Percentiles rank a stretch among this genome's conserved stretches.
Conservation (phyloP, 768 basidiomycete genomes). For the Tephrocybe sp. region DNA sequence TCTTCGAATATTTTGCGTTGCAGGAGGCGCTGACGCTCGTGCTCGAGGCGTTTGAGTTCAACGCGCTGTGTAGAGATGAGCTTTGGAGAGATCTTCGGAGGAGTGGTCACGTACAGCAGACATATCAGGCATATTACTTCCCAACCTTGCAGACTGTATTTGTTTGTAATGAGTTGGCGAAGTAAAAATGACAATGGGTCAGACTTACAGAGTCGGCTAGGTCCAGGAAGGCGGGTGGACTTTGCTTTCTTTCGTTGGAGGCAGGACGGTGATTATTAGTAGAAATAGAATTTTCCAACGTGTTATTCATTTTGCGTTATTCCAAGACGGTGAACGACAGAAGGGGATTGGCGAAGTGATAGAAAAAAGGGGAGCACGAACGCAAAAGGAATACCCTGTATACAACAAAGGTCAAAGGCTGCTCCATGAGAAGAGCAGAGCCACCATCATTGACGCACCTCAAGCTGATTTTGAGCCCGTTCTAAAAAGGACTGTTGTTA, state of each 20-base stretch:
- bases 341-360: conserved; percentile 49
- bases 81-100: conserved; percentile 1
- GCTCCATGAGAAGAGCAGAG: conserved; percentile 23
- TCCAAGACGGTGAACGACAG: conserved; percentile 56
- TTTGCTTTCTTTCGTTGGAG: conserved; percentile 76
- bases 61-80: conserved; percentile 59
- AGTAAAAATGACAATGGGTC: conserved; percentile 15
- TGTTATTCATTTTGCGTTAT: conserved; percentile 69
- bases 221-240: conserved; percentile 90
- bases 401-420: conserved; percentile 16
- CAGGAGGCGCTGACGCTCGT: conserved; percentile 84
- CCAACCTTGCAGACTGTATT: conserved; percentile 74
- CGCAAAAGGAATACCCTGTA: conserved; percentile 66
- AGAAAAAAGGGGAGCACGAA: conserved; percentile 55
- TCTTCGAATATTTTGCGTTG: conserved; percentile 95
- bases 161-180: conserved; percentile 19
- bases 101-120: conserved; percentile 62
- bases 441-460: conserved; percentile 47
- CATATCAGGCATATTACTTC: conserved; percentile 85
- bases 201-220: conserved; percentile 85
- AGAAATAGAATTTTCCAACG: conserved; percentile 68
- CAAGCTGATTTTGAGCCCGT: conserved; percentile 75
- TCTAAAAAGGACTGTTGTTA: conserved; percentile 80
- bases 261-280: conserved; percentile 71
- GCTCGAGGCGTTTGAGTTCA: conserved; percentile 87